Percentiles rank a stretch among this genome's conserved stretches.
These are phyloP conservation scores for Russula vinacea DNA, from an alignment of 768 basidiomycete species.

Conservation along the genomic window DNA sequence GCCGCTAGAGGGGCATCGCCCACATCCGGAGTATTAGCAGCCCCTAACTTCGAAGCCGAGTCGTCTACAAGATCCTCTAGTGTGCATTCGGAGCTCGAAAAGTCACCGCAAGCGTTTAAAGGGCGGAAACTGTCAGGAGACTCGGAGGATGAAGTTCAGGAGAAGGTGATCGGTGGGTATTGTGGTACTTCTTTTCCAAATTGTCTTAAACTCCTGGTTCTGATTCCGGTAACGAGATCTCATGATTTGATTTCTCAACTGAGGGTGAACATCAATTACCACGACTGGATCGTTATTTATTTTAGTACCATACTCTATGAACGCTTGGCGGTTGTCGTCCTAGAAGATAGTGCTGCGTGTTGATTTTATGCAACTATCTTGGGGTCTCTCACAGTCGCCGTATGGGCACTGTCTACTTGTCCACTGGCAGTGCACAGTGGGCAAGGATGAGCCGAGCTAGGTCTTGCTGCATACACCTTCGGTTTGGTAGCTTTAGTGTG, in stretches of 20 bases:
- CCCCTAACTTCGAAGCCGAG: too few relatives aligned
- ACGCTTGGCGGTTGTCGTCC: too few relatives aligned
- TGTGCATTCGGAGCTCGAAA: not conserved
- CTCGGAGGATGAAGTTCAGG: not conserved
- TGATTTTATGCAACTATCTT: too few relatives aligned
- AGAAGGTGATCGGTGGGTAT: not conserved
- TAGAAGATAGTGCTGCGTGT: too few relatives aligned
- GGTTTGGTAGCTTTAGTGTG: too few relatives aligned
- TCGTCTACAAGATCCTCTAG: too few relatives aligned
- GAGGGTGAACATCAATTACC: not conserved
- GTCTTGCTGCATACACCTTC: too few relatives aligned
- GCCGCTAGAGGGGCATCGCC: not conserved
- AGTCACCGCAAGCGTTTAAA: not conserved
- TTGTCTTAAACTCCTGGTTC: not conserved
- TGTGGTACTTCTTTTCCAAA: not conserved
- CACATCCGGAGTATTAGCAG: not conserved
- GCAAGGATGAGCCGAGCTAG: too few relatives aligned
- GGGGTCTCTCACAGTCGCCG: too few relatives aligned
- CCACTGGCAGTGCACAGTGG: too few relatives aligned
- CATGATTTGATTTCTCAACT: not conserved
- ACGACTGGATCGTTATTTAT: not conserved
- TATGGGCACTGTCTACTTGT: too few relatives aligned
- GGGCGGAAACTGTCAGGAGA: not conserved
- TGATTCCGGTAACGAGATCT: not conserved
- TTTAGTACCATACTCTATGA: too few relatives aligned